Percentiles rank a stretch among this genome's conserved stretches.
Conservation (phyloP, 257 asterid genomes). For the Jasminum sambac region DNA sequence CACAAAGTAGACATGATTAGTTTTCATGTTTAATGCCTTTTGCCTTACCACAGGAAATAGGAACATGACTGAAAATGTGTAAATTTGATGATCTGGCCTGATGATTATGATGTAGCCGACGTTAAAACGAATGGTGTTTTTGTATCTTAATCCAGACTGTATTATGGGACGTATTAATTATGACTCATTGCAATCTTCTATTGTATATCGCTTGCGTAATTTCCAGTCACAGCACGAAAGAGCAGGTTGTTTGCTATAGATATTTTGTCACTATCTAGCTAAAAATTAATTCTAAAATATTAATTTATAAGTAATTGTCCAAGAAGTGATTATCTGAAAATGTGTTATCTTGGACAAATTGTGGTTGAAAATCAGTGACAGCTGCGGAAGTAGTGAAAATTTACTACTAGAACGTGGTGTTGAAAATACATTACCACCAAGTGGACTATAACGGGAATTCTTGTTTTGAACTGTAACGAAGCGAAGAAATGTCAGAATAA, state of each 20-base stretch:
- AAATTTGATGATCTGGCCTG: background rate
- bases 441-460: background rate
- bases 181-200: background rate
- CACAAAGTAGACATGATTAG: conserved; percentile 11
- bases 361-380: background rate
- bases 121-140: background rate
- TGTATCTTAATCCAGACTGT: background rate
- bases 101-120: background rate
- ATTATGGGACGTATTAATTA: background rate
- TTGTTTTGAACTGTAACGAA: background rate
- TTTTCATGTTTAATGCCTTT: conserved; percentile 6
- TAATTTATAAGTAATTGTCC: no score
- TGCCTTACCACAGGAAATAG: conserved; percentile 19
- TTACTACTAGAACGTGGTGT: background rate
- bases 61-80: background rate
- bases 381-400: background rate
- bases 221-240: no score
- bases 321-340: no score
- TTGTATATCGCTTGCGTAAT: no score
- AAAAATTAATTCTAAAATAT: no score
- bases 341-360: no score
- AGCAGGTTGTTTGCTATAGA: no score
- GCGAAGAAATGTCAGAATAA: background rate
- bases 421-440: no score
- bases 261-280: no score